Percentiles rank a stretch among this genome's conserved stretches.
These are phyloP conservation scores for Didymella pomorum DNA, from an alignment of 2,329 filamentous ascomycete genomes.

Conservation along the genomic window DNA sequence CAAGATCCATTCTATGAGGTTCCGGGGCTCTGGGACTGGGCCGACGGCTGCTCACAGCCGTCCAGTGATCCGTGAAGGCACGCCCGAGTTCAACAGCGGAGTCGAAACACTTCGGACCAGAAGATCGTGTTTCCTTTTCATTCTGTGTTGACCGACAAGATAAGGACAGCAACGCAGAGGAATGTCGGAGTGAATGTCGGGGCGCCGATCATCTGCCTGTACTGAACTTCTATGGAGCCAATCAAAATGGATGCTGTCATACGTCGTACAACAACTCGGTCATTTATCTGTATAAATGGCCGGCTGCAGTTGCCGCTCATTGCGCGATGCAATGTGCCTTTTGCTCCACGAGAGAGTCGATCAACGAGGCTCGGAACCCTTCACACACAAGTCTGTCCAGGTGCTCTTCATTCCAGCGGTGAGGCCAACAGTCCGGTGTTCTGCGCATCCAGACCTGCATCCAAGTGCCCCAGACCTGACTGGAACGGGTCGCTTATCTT, in stretches of 20 bases:
- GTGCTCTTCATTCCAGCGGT: slow-evolving; percentile 22
- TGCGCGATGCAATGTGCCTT: slow-evolving; percentile 8
- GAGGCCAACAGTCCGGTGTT: slow-evolving; percentile 2
- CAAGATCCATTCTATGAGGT: slow-evolving; percentile 5
- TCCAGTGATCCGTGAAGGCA: slow-evolving; percentile 10
- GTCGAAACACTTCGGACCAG: slow-evolving; percentile 10
- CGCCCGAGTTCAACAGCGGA: slow-evolving; percentile 22
- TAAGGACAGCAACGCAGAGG: slow-evolving; percentile 6
- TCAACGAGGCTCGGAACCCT: slow-evolving; percentile 6
- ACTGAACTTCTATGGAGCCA: slow-evolving; percentile 24
- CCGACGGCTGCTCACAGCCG: slow-evolving; percentile 16
- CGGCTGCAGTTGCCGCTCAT: slow-evolving; percentile 21
- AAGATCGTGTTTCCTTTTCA: neutral
- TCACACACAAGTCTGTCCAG: neutral
- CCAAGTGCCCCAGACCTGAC: slow-evolving; percentile 2
- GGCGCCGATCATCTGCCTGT: slow-evolving; percentile 12
- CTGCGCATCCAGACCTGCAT: slow-evolving; percentile 2
- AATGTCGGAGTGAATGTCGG: slow-evolving; percentile 29
- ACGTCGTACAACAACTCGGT: slow-evolving; percentile 24
- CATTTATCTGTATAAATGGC: slow-evolving; percentile 28
- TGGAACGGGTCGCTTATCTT: slow-evolving; percentile 17
- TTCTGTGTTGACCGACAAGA: slow-evolving; percentile 3
- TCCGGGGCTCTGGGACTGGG: slow-evolving; percentile 17
- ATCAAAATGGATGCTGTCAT: slow-evolving; percentile 14
- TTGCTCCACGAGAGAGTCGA: slow-evolving; percentile 9